Evolutionary conservation across 2,329 filamentous ascomycete species (phyloP).

Genomic region (Pseudogymnoascus destructans): DNA sequence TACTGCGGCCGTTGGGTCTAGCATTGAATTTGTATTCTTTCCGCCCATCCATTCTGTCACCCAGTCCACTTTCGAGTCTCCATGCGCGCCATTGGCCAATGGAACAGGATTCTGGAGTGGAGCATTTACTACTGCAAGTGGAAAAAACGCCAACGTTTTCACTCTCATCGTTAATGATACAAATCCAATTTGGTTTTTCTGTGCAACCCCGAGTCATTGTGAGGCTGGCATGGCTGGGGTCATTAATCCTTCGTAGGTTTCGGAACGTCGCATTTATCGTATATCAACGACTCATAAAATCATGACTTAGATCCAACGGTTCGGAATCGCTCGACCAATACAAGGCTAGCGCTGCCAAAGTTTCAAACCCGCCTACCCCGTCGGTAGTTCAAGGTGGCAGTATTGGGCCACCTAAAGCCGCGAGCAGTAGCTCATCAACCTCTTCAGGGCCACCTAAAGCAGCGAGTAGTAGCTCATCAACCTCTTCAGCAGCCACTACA

Average conservation of each 20-base stretch:
- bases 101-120: constrained; percentile 21
- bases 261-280: neutral
- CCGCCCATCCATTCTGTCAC: constrained; percentile 38
- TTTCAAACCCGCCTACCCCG: constrained; percentile 11
- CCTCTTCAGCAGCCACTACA: neutral
- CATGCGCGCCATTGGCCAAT: constrained; percentile 23
- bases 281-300: neutral
- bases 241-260: constrained; percentile 29
- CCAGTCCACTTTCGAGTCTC: constrained; percentile 26
- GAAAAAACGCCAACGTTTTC: constrained; percentile 27
- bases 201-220: constrained; percentile 29
- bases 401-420: constrained; percentile 10
- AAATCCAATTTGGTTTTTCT: constrained; percentile 33
- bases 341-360: constrained; percentile 13
- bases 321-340: constrained; percentile 15
- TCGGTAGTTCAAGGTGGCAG: constrained; percentile 16
- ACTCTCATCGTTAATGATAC: constrained; percentile 30
- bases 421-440: neutral
- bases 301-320: constrained; percentile 11
- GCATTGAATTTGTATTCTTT: constrained; percentile 43
- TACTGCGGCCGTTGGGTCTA: constrained; percentile 35
- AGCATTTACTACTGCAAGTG: constrained; percentile 13
- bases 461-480: too few species aligned
- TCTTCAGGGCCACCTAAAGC: constrained; percentile 9
- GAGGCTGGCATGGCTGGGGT: constrained; percentile 32